phyloP scores from a whole-genome alignment of 805 yeast genomes.

The Metschnikowia proteae region DNA sequence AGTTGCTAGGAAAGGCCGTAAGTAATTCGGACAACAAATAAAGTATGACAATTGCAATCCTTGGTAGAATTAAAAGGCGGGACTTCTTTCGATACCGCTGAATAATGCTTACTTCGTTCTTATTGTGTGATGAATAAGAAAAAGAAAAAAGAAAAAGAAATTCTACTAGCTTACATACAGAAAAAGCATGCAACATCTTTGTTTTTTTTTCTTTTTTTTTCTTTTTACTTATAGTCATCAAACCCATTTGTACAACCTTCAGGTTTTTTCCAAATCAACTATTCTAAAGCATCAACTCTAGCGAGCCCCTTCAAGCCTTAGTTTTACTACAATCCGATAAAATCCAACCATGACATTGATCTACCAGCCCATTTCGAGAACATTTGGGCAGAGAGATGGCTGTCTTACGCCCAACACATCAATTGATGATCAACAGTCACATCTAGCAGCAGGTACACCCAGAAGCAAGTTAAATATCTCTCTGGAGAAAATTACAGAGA shows the following conservation, averaged over 20 bases:
- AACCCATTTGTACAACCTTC: constrained; percentile 1
- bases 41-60: not conserved
- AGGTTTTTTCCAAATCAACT: not conserved
- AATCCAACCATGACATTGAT: constrained; percentile 26
- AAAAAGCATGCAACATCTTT: constrained; percentile 13
- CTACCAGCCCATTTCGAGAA: constrained; percentile 32
- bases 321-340: not conserved
- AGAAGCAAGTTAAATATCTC: not conserved
- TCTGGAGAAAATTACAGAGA: not conserved
- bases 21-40: not conserved
- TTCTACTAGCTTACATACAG: constrained; percentile 8
- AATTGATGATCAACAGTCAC: constrained; percentile 8
- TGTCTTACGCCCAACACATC: constrained; percentile 30
- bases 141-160: constrained; percentile 14
- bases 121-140: not conserved
- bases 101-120: not conserved
- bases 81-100: too few relatives aligned
- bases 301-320: not conserved
- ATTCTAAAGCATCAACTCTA: not conserved
- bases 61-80: not conserved
- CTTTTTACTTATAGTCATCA: constrained; percentile 7
- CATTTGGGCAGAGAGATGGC: constrained; percentile 29
- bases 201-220: constrained; percentile 8
- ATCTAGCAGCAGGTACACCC: not conserved
- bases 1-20: not conserved